Evolutionary conservation across 192 early-diverging fungal species (phyloP).

Genomic region (Gigaspora rosea): DNA sequence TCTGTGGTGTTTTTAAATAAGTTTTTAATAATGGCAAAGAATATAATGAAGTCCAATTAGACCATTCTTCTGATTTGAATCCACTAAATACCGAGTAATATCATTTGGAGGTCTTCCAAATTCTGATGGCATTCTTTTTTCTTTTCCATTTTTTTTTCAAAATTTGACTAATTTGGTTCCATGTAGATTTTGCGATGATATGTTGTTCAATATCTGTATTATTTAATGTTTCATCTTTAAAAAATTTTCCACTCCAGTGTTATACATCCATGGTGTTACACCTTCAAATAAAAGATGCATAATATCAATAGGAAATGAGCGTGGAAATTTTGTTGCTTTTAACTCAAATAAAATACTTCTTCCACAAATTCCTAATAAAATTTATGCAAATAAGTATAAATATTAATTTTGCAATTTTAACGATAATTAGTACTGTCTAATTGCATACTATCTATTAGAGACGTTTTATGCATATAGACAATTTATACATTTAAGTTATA

Average conservation of each 20-base stretch:
- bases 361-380: background rate
- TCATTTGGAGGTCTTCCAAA: background rate
- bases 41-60: background rate
- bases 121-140: background rate
- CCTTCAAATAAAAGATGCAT: constrained; percentile 11
- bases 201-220: background rate
- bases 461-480: too few relatives aligned
- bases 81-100: background rate
- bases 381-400: background rate
- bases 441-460: too few relatives aligned
- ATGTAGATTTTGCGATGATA: background rate
- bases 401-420: too few relatives aligned
- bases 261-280: background rate
- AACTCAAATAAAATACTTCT: constrained; percentile 3
- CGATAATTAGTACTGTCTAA: too few relatives aligned
- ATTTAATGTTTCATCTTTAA: background rate
- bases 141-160: background rate
- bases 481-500: too few relatives aligned
- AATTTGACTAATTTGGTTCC: background rate
- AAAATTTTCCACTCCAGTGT: constrained; percentile 8
- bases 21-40: constrained; percentile 17
- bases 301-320: background rate
- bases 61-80: constrained; percentile 3
- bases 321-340: background rate
- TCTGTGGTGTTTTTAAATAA: background rate